These are phyloP conservation scores for Theileria orientalis DNA, from an alignment of 169 alveolate species.

Conservation along the genomic window DNA sequence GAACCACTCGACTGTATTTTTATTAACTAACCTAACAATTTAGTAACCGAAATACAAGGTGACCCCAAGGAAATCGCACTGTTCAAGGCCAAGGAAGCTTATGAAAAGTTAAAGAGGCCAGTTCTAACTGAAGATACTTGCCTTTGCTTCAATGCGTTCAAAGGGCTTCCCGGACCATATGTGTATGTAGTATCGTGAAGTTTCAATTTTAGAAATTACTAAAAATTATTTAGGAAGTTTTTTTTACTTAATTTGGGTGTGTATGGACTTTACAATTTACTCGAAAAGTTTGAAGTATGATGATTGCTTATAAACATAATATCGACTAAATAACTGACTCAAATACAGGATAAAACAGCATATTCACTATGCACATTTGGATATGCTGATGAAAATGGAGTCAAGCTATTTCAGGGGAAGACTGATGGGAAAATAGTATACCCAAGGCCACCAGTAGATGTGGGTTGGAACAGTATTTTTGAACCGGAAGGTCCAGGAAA, in stretches of 20 bases:
- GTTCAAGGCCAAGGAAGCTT: conserved; percentile 49
- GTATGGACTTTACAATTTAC: conserved; percentile 19
- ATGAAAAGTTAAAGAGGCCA: conserved; percentile 46
- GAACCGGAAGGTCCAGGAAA: conserved; percentile 22
- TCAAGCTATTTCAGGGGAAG: conserved; percentile 33
- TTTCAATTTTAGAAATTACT: not conserved
- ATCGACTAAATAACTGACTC: not conserved
- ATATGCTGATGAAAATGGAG: conserved; percentile 41
- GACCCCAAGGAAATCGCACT: conserved; percentile 39
- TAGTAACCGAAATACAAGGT: conserved; percentile 65
- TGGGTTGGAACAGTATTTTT: conserved; percentile 57
- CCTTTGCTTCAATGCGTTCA: conserved; percentile 49
- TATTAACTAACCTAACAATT: not conserved
- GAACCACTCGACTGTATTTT: conserved; percentile 32
- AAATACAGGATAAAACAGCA: conserved; percentile 67
- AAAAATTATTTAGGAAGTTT: conserved; percentile 33
- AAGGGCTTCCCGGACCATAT: conserved; percentile 68
- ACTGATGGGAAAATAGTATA: conserved; percentile 52
- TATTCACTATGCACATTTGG: conserved; percentile 39
- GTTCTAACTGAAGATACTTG: conserved; percentile 55
- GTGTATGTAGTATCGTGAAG: too few species aligned
- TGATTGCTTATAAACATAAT: not conserved
- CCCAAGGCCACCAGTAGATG: conserved; percentile 38
- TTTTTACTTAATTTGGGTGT: conserved; percentile 33
- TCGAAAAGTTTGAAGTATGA: conserved; percentile 39